A percentile compares a stretch with the other conserved stretches of the same genome.
These are phyloP conservation scores for Lepidium aucheri DNA, from an alignment of 345 rosid genomes.

Conservation along the genomic window DNA sequence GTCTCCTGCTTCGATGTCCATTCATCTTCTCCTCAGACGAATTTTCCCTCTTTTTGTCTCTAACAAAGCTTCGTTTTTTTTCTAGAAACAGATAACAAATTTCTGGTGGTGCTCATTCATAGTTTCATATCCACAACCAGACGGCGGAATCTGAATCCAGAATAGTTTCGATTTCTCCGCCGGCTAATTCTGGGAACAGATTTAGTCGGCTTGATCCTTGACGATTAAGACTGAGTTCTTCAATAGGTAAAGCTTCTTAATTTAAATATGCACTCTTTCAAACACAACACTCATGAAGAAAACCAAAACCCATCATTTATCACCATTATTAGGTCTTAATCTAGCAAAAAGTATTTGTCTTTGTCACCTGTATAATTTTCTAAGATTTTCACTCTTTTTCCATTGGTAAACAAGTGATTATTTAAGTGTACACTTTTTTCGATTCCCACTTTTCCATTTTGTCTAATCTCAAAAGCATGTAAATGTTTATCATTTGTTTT, in stretches of 20 bases:
- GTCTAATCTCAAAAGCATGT: neutral
- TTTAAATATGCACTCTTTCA: neutral
- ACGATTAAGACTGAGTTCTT: neutral
- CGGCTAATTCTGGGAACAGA: neutral
- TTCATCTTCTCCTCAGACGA: neutral
- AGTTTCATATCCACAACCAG: too few species aligned
- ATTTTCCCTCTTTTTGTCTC: neutral
- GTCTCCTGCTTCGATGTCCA: neutral
- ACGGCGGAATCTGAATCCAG: neutral
- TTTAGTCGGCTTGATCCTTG: neutral
- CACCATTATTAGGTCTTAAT: neutral
- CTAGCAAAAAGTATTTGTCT: neutral
- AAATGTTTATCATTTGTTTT: neutral
- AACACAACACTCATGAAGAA: neutral
- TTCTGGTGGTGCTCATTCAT: neutral
- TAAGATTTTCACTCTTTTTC: neutral
- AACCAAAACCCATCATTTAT: neutral
- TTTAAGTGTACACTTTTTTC: neutral
- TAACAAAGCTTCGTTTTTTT: neutral
- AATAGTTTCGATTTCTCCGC: conserved; percentile 3
- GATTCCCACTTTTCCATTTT: conserved; percentile 3
- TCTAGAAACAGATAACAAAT: neutral
- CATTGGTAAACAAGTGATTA: neutral
- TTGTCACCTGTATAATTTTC: neutral
- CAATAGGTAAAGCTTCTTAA: conserved; percentile 9